Evolutionary conservation across 1,284 basidiomycete genomes (phyloP).

Genomic region (Rhodotorula mucilaginosa): DNA sequence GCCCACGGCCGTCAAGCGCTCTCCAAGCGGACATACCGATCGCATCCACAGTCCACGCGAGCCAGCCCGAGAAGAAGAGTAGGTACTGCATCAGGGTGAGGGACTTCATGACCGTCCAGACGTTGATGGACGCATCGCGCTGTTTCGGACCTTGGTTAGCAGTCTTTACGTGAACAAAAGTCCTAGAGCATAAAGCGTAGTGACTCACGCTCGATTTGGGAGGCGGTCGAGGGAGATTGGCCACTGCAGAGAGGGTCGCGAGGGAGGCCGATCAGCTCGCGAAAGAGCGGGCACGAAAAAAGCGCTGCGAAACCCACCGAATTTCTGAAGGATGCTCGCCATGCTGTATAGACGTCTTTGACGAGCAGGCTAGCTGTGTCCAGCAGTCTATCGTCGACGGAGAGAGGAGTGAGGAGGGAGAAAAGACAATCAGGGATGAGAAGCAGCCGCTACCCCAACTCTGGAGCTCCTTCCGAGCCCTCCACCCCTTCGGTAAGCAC

Average conservation of each 20-base stretch:
- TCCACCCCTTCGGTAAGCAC: too few species aligned
- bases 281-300: background rate
- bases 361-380: background rate
- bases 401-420: background rate
- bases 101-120: slow-evolving; percentile 49
- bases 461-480: background rate
- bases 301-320: background rate
- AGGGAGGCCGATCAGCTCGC: background rate
- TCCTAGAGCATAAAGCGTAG: background rate
- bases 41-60: slow-evolving; percentile 58
- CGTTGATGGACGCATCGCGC: slow-evolving; percentile 40
- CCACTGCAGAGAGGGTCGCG: slow-evolving; percentile 4
- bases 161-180: too few species aligned
- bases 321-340: background rate
- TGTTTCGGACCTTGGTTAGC: background rate
- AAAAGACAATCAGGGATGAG: background rate
- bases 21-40: slow-evolving; percentile 9
- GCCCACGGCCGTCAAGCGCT: too few species aligned
- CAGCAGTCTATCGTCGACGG: too few species aligned
- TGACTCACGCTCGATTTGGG: slow-evolving; percentile 27
- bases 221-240: slow-evolving; percentile 38
- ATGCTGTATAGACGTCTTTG: background rate
- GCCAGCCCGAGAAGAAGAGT: slow-evolving; percentile 56
- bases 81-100: slow-evolving; percentile 55
- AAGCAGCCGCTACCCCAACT: background rate